Evolutionary conservation across 2,329 filamentous ascomycete genomes (phyloP), one percentile per base, ranked within the genome.

Genomic region (Hortaea werneckii): DNA sequence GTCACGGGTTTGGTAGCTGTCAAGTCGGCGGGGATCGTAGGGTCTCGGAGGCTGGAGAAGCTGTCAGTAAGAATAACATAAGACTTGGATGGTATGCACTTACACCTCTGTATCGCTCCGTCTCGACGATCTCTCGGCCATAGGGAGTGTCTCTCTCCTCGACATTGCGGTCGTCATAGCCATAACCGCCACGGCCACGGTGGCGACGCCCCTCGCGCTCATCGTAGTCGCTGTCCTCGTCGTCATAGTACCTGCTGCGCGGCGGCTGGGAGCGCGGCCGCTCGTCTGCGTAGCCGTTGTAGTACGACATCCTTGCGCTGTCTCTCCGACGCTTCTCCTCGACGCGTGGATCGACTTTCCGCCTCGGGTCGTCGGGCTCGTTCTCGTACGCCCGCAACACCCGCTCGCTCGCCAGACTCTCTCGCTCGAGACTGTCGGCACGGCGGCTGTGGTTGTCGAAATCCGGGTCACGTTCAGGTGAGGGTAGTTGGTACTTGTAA

Each of bases 21-120:
- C 53, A 13, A 45, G 41, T 13, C 56, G 50, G 28, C 53, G 52
- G 8, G 38, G 10, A 8, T 49, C 51, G 37, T 46, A 49, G 13
- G 53, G 48, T 41, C 39, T 41, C 7, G 39, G 7, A 41, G 39
- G 39, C 39, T 41, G 13, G n/a, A 7, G 13, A 29, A 5, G 7
- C 40, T 7, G 50, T 60, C 45, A 60, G 57, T 43, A 47, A n/a
- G n/a, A n/a, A n/a, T n/a, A n/a, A n/a, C n/a, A n/a, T n/a, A n/a
- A n/a, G n/a, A n/a, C n/a, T 20, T 40, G 29, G 12, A 20, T 41
- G 20, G 39, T 27, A 29, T 37, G 56, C 35, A 61, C 58, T 58
- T 58, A 63, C 60, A 47, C 59, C 60, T 13, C 57, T 50, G 43
- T 62, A 62, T 32, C 57, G 42, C 50, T 61, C 58, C 34, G 54